Conservation (phyloP, 768 basidiomycete species). For the Exidia glandulosa region DNA sequence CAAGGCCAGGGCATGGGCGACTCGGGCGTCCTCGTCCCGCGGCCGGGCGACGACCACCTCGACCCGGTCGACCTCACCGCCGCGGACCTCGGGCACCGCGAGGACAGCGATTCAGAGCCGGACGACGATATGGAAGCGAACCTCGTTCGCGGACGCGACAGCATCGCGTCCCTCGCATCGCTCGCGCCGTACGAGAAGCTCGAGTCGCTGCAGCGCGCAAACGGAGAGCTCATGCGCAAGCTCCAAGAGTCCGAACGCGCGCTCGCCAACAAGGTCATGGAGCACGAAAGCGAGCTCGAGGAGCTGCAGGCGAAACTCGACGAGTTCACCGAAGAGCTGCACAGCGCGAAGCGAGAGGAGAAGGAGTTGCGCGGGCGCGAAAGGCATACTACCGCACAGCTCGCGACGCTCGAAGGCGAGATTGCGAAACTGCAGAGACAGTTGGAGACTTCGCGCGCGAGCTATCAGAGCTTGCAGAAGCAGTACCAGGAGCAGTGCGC, state of each 20-base stretch:
- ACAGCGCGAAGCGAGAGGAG: slow-evolving; percentile 76
- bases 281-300: slow-evolving; percentile 76
- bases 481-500: slow-evolving; percentile 87
- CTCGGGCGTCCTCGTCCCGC: background rate
- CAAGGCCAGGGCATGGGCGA: background rate
- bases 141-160: slow-evolving; percentile 42
- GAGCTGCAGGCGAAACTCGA: slow-evolving; percentile 70
- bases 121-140: slow-evolving; percentile 44
- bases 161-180: slow-evolving; percentile 28
- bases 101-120: slow-evolving; percentile 38
- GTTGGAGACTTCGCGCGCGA: slow-evolving; percentile 60
- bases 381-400: slow-evolving; percentile 57
- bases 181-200: slow-evolving; percentile 53
- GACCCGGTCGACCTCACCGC: slow-evolving; percentile 30
- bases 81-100: slow-evolving; percentile 27
- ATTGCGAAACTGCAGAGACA: slow-evolving; percentile 62
- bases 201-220: slow-evolving; percentile 61
- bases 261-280: slow-evolving; percentile 50
- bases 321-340: slow-evolving; percentile 66
- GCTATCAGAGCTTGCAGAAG: slow-evolving; percentile 68
- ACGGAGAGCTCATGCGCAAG: slow-evolving; percentile 65
- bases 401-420: slow-evolving; percentile 63
- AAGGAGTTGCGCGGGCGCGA: slow-evolving; percentile 64
- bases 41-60: slow-evolving; percentile 27
- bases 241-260: slow-evolving; percentile 63